Evolutionary conservation across 306 rosid genomes (phyloP).

Genomic region (Cyclanthera cordifolia): DNA sequence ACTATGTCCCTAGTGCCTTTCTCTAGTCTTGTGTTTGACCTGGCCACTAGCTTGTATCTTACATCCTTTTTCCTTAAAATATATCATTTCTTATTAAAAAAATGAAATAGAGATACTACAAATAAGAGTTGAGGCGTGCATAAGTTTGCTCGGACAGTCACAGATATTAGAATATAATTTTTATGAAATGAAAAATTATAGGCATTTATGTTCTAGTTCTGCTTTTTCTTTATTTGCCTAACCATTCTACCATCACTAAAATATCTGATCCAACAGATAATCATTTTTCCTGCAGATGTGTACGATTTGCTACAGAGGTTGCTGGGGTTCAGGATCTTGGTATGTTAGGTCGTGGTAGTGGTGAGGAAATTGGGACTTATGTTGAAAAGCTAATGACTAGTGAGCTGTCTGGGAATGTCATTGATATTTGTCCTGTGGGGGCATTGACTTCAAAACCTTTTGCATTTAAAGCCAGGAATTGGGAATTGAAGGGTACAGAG

Average conservation of each 20-base stretch:
- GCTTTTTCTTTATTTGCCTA: no score
- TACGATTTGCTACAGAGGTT: slow-evolving; percentile 94
- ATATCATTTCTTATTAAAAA: no score
- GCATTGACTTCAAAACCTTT: slow-evolving; percentile 97
- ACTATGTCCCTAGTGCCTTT: not conserved
- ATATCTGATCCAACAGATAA: not conserved
- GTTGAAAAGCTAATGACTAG: slow-evolving; percentile 93
- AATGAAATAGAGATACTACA: no score
- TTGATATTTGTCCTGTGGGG: slow-evolving; percentile 96
- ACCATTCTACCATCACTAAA: not conserved
- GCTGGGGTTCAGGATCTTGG: slow-evolving; percentile 99
- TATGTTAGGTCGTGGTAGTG: slow-evolving; percentile 97
- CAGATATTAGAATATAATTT: no score
- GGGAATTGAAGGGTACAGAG: slow-evolving; percentile 95
- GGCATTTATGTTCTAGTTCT: no score
- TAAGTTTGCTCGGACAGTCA: no score
- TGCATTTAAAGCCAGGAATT: slow-evolving; percentile 96
- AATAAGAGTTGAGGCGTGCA: no score
- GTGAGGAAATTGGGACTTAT: slow-evolving; percentile 97
- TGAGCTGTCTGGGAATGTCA: slow-evolving; percentile 98
- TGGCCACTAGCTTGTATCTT: no score
- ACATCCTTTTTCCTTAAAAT: no score
- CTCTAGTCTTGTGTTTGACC: no score
- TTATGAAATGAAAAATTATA: no score
- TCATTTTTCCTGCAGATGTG: slow-evolving; percentile 52